Conservation (phyloP, 805 yeast species). For the Suhomyces prunicola region DNA sequence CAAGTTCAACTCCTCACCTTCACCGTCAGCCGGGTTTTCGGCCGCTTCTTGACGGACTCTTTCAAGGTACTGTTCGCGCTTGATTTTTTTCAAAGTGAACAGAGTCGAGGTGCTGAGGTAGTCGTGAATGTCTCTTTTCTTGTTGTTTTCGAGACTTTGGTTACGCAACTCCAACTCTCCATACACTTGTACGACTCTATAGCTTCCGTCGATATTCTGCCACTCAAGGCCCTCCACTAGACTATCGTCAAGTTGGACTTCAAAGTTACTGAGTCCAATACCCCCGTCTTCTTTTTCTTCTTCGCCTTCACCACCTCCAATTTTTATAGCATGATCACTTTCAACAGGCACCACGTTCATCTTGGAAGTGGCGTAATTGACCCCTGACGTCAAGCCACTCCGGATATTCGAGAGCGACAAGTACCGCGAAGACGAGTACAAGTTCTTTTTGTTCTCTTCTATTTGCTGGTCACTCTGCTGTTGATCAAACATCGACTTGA, state of each 20-base stretch:
- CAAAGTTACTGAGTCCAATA: slow-evolving; percentile 41
- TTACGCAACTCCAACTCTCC: slow-evolving; percentile 54
- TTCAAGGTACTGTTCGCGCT: slow-evolving; percentile 13
- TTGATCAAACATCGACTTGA: slow-evolving; percentile 27
- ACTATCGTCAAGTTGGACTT: slow-evolving; percentile 64
- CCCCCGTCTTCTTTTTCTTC: slow-evolving; percentile 39
- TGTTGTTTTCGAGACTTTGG: slow-evolving; percentile 14
- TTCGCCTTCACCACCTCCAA: slow-evolving; percentile 48
- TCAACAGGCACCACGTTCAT: slow-evolving; percentile 31
- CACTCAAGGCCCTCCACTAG: slow-evolving; percentile 64
- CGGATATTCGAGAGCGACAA: slow-evolving; percentile 32
- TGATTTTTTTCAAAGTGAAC: slow-evolving; percentile 28
- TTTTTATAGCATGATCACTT: slow-evolving; percentile 40
- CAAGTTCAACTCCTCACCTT: not conserved
- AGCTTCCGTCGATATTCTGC: slow-evolving; percentile 82
- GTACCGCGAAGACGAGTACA: slow-evolving; percentile 22
- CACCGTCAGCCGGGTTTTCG: not conserved
- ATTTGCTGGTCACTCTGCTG: slow-evolving; percentile 26
- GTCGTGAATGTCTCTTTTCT: slow-evolving; percentile 21
- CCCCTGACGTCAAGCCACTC: slow-evolving; percentile 21
- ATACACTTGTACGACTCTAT: slow-evolving; percentile 73
- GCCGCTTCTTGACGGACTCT: slow-evolving; percentile 9
- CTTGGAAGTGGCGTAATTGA: slow-evolving; percentile 10
- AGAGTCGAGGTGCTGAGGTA: slow-evolving; percentile 29
- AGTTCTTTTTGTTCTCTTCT: slow-evolving; percentile 17